phyloP scores from a whole-genome alignment of 306 rosid genomes.

The Rosa chinensis region DNA sequence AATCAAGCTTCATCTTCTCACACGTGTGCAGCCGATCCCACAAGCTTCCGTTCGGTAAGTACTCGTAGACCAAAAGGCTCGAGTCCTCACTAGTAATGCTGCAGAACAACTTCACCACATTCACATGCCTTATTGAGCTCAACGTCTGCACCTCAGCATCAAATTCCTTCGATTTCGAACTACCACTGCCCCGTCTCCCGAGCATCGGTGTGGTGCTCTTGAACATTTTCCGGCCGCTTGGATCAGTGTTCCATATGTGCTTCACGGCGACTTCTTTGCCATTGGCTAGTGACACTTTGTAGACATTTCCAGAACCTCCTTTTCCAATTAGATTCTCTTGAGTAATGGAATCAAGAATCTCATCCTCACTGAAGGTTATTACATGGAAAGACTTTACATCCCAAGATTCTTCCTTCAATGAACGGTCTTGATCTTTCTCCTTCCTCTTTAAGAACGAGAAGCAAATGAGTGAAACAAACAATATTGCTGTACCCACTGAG shows the following conservation, averaged over 20 bases:
- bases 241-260: constrained; percentile 75
- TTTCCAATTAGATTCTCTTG: constrained; percentile 83
- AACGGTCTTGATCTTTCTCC: constrained; percentile 42
- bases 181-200: constrained; percentile 18
- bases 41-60: constrained; percentile 77
- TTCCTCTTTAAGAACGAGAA: constrained; percentile 39
- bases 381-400: constrained; percentile 86
- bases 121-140: constrained; percentile 88
- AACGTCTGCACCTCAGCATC: constrained; percentile 79
- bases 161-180: constrained; percentile 52
- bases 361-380: constrained; percentile 68
- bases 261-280: constrained; percentile 87
- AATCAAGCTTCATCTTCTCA: constrained; percentile 76
- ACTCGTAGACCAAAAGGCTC: constrained; percentile 84
- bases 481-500: constrained; percentile 28
- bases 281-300: constrained; percentile 56
- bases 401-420: constrained; percentile 83
- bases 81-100: constrained; percentile 93
- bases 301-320: constrained; percentile 94
- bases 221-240: constrained; percentile 26
- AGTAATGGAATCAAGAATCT: constrained; percentile 79
- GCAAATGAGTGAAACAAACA: constrained; percentile 32
- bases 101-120: constrained; percentile 89
- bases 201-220: constrained; percentile 62
- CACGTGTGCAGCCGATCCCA: constrained; percentile 80